Base-by-base conservation (phyloP, 2,329 filamentous ascomycete species). In the Venturia asperata region DNA sequence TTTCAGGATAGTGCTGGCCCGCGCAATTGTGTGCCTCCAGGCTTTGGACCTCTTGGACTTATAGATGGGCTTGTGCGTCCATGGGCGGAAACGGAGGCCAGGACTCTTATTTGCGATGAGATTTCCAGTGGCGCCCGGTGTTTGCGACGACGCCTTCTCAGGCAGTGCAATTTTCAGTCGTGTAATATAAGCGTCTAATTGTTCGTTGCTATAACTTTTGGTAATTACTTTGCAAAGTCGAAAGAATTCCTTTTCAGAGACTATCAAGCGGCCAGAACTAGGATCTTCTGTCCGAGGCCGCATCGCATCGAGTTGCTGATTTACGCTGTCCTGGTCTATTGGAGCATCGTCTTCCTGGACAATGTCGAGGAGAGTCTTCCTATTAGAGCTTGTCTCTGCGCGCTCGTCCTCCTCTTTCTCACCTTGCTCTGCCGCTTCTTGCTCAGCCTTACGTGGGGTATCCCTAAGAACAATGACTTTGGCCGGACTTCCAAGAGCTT, bases 391-490 rank as follows among this genome's bases (percentile, higher is more conserved):
- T 27, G n/a, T 65, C 34, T n/a, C 39, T 42, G 34, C 47, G 27
- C 21, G 19, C n/a, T 60, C 63, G 3, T 58, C 52, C 19, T 64
- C 37, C 19, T 45, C 63, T 27, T 21, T 13, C 27, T 47, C 37
- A 27, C 30, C 39, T 24, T 43, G 30, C 21, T 64, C 37, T 30
- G 42, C 42, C n/a, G 30, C 49, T 11, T 66, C 61, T 52, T 42
- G 24, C 34, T 17, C 45, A 76, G 65, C n/a, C 76, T 63, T 39
- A 17, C 27, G 41, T 34, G 39, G 49, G 21, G 72, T 66, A 64
- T 75, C 74, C 56, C 69, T 69, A 27, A 77, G 63, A 34, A 77
- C 71, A 19, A 77, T 66, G 27, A 77, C 73, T 13, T 75, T 71
- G 42, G 75, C 71, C 64, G 74, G 71, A 55, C 71, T 68, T 58